Base-by-base conservation (phyloP, 345 rosid species). In the Lenwebbia sp. region DNA sequence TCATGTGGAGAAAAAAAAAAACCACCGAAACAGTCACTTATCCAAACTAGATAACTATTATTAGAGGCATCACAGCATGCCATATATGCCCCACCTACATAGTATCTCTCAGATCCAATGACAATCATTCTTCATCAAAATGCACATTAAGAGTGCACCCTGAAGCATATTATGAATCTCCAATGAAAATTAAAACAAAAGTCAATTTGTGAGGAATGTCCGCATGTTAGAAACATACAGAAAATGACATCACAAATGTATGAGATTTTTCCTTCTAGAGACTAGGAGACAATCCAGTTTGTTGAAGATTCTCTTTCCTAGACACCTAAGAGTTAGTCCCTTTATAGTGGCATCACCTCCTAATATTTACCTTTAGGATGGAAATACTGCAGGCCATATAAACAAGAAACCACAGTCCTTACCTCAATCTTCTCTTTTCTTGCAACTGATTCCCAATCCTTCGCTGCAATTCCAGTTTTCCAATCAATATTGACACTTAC, bases 401-500 rank as follows among this genome's bases (percentile, higher is more conserved):
- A 54, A 83, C n/a, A 30, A 83, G 84, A 83, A 54, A 52, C 56
- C 9, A 83, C 13, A 56, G 84, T 85, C 76, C 94, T 89, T 86
- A 89, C 98, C 98, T 97, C 98, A 56, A 97, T 94, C 89, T 97
- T 95, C 88, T 97, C 98, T 85, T 95, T 96, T 88, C 86, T 96
- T 9, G 98, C 99, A 86, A 97, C 96, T 51, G 99, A 93, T 25
- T 96, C 98, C 99, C 99, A 97, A 89, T 97, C 99, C 91, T 96
- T 96, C 7, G 99, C 95, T 3, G 96, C 94, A 22, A 96, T 94
- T 84, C 99, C 99, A 55, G 84, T 94, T 92, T 90, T 96, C 99
- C 99, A 97, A 83, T 97, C 99, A 55, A 97, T 88, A 81, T 95
- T 92, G 82, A 97, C 91, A 85, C 94, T 96, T 25, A 88, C 54